phyloP scores from a whole-genome alignment of 2,329 filamentous ascomycete genomes.

The Conoideocrella luteorostrata region DNA sequence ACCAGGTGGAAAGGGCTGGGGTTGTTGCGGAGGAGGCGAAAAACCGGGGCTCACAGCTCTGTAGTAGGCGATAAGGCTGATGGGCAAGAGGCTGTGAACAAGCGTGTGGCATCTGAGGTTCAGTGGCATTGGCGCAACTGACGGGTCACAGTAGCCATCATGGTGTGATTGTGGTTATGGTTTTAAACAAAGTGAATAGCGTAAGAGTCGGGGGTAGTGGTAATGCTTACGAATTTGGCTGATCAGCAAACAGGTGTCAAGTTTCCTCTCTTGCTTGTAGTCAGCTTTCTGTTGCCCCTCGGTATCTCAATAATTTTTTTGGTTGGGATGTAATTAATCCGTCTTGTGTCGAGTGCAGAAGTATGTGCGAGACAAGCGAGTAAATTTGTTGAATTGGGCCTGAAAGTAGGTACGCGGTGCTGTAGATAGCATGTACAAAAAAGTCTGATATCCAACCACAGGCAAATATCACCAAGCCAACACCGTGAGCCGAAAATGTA shows the following conservation, averaged over 20 bases:
- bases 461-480: background rate
- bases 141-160: no score
- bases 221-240: no score
- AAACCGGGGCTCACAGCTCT: slow-evolving; percentile 1
- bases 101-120: background rate
- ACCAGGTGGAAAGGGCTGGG: background rate
- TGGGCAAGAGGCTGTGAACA: background rate
- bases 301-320: background rate
- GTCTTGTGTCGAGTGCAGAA: background rate
- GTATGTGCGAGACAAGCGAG: background rate
- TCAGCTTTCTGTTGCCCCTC: no score
- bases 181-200: no score
- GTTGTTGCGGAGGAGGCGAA: slow-evolving; percentile 2
- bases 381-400: background rate
- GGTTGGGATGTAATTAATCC: background rate
- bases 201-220: background rate
- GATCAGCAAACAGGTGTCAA: no score
- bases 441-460: background rate
- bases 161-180: no score
- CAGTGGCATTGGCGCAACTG: background rate
- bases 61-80: slow-evolving; percentile 2
- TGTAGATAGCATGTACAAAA: slow-evolving; percentile 4
- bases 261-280: no score
- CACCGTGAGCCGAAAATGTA: slow-evolving; percentile 7
- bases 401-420: slow-evolving; percentile 3